Evolutionary conservation across 371 early-diverging fungal genomes (phyloP).

Genomic region (Mucor piriformis): DNA sequence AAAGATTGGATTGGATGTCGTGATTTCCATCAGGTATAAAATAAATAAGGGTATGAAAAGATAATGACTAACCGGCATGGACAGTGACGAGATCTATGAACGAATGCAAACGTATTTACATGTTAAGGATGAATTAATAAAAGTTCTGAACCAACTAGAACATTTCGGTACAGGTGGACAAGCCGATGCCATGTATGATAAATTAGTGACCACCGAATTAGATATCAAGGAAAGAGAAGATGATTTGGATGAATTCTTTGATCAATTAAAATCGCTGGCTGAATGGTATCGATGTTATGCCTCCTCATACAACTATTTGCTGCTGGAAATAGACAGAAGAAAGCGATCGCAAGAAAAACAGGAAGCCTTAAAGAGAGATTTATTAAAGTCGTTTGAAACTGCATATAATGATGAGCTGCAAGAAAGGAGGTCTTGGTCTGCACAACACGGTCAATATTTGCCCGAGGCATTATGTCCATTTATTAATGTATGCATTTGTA

Average conservation of each 20-base stretch:
- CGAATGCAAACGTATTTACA: slow-evolving; percentile 33
- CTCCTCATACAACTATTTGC: slow-evolving; percentile 40
- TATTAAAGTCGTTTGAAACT: slow-evolving; percentile 34
- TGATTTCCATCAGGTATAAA: slow-evolving; percentile 35
- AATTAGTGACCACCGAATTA: slow-evolving; percentile 31
- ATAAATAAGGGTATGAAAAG: not conserved
- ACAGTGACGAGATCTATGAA: slow-evolving; percentile 38
- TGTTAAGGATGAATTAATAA: slow-evolving; percentile 33
- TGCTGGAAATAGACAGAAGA: slow-evolving; percentile 47
- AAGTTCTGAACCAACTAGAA: slow-evolving; percentile 36
- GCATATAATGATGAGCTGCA: slow-evolving; percentile 43
- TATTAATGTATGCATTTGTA: slow-evolving; percentile 47
- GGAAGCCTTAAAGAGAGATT: slow-evolving; percentile 28
- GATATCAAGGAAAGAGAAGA: slow-evolving; percentile 40
- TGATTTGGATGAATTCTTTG: slow-evolving; percentile 35
- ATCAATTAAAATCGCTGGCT: slow-evolving; percentile 36
- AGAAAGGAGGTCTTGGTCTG: slow-evolving; percentile 42
- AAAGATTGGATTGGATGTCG: slow-evolving; percentile 32
- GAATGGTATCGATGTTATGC: slow-evolving; percentile 47
- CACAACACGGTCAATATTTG: slow-evolving; percentile 49
- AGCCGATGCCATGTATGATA: slow-evolving; percentile 40
- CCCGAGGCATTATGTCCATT: slow-evolving; percentile 50
- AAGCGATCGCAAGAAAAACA: slow-evolving; percentile 35
- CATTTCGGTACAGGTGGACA: slow-evolving; percentile 33
- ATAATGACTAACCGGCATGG: not conserved